Conservation (phyloP, 371 early-diverging fungal genomes). For the Mucor plumbeus region DNA sequence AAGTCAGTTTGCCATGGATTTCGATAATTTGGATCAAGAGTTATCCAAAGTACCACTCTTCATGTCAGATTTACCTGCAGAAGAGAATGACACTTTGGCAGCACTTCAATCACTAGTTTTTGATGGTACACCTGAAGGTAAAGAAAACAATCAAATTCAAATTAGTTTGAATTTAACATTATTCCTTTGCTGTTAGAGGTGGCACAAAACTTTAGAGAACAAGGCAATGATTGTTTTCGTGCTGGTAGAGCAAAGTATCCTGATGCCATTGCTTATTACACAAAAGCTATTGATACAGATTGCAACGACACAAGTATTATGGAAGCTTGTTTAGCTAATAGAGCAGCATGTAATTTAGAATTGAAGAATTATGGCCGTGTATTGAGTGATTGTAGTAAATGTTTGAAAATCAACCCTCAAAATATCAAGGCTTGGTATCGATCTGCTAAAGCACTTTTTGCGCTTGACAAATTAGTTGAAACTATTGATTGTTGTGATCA, state of each 20-base stretch:
- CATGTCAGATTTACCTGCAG: slow-evolving; percentile 83
- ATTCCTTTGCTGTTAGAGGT: slow-evolving; percentile 58
- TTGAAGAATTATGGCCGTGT: slow-evolving; percentile 78
- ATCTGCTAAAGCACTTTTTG: slow-evolving; percentile 81
- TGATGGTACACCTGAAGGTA: slow-evolving; percentile 95
- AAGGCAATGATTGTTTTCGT: slow-evolving; percentile 93
- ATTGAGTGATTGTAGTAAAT: slow-evolving; percentile 87
- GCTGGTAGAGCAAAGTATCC: slow-evolving; percentile 69
- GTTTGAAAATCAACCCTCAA: slow-evolving; percentile 76
- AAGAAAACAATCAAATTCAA: not conserved
- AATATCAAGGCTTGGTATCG: slow-evolving; percentile 94
- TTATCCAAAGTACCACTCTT: slow-evolving; percentile 88
- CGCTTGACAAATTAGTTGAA: slow-evolving; percentile 81
- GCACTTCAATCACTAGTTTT: slow-evolving; percentile 90
- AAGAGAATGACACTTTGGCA: slow-evolving; percentile 78
- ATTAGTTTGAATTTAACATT: not conserved
- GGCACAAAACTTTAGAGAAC: slow-evolving; percentile 92
- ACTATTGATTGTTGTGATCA: slow-evolving; percentile 85
- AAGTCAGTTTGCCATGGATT: slow-evolving; percentile 48
- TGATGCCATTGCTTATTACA: slow-evolving; percentile 88
- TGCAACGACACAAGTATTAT: slow-evolving; percentile 77
- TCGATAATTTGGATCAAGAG: slow-evolving; percentile 60
- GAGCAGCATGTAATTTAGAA: slow-evolving; percentile 94
- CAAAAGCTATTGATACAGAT: slow-evolving; percentile 84
- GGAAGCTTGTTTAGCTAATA: slow-evolving; percentile 81